Base-by-base conservation (phyloP, 768 basidiomycete species). In the Piloderma croceum region DNA sequence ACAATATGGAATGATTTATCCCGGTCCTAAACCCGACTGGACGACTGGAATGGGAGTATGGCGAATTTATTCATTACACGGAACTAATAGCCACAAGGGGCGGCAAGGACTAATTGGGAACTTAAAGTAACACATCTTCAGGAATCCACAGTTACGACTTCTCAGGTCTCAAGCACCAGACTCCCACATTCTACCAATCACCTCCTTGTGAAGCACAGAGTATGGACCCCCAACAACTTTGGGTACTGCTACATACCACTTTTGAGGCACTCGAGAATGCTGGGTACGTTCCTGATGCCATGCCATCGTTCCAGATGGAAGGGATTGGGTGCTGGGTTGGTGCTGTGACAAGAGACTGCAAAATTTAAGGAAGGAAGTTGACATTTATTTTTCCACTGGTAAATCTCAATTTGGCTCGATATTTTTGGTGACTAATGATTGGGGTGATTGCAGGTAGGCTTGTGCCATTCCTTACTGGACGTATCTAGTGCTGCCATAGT, bases 201-300 rank as follows among this genome's bases (percentile, higher is more conserved):
- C 81, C 77, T 29, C 83, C 85, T 2, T 73, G 84, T 5, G 84
- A 87, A 58, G 83, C 85, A 11, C 74, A 63, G 44, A 76, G 67
- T 55, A 86, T 86, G 82, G 81, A 86, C 51, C 83, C 85, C 6
- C 83, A 86, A 47, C 83, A 85, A 46, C 72, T n/a, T n/a, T n/a
- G 84, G 4, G 49, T 87, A 24, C 62, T 87, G 4, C 67, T 87
- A 12, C 81, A 81, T 27, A 69, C 74, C 3, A 80, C 79, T 4
- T 74, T 82, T 39, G 71, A 81, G 42, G 84, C 84, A 0, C 64
- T 87, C 4, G 83, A 86, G 53, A 69, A 77, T 44, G 71, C 83
- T 4, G 85, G 84, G 1, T 86, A 81, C 50, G 74, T 82, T 11
- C 81, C 83, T 1, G 60, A 74, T 36, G 65, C 73, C 2, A 79